These are phyloP conservation scores for Corylus americana DNA, from an alignment of 306 rosid genomes.

Conservation along the genomic window DNA sequence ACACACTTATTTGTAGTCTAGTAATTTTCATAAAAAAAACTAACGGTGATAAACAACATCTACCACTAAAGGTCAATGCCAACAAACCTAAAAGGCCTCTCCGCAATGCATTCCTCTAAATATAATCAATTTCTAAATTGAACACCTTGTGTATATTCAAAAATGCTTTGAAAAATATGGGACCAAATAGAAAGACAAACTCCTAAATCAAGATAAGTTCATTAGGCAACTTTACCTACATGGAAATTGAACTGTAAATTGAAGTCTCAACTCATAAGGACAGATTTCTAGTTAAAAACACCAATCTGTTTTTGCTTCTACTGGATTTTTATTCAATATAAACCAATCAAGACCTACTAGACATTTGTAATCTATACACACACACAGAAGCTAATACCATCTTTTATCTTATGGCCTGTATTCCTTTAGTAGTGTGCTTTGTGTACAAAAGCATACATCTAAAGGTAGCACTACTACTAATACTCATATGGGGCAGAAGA, in stretches of 20 bases:
- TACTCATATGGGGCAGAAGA: background rate
- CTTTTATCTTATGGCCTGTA: background rate
- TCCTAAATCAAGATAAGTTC: background rate
- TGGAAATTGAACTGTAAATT: no score
- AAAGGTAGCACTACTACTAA: background rate
- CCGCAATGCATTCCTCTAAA: background rate
- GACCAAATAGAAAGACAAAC: background rate
- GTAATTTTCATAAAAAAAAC: background rate
- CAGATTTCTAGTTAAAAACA: background rate
- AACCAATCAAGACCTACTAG: background rate
- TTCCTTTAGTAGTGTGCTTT: background rate
- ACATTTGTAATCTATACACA: background rate
- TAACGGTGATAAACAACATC: no score
- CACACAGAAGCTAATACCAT: background rate
- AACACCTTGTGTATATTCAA: background rate
- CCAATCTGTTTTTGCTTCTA: background rate
- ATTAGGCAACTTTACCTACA: background rate
- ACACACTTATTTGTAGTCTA: background rate
- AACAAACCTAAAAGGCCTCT: background rate
- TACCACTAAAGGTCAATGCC: background rate
- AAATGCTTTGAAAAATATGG: background rate
- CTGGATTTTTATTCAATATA: background rate
- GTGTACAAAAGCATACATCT: background rate
- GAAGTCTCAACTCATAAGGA: background rate
- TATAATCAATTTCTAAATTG: background rate